These are phyloP conservation scores for Niveomyces coronatus DNA, from an alignment of 2,329 filamentous ascomycete species.

Conservation along the genomic window DNA sequence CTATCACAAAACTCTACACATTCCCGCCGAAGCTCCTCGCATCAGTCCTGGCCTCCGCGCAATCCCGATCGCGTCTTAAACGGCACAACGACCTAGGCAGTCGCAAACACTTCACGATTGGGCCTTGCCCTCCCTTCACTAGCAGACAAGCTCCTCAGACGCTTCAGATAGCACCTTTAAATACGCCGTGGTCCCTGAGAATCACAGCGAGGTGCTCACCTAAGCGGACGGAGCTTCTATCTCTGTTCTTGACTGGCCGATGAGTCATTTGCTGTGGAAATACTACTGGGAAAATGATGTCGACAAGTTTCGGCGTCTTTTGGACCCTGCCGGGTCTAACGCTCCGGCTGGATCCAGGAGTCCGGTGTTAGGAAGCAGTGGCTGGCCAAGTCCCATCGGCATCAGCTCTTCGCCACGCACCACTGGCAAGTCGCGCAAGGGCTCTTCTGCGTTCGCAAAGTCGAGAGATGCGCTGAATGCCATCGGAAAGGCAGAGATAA, in stretches of 20 bases:
- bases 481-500: slow-evolving; percentile 58
- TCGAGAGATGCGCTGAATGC: slow-evolving; percentile 33
- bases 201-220: slow-evolving; percentile 77
- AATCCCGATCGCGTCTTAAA: no score
- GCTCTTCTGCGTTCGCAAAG: slow-evolving; percentile 33
- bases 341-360: slow-evolving; percentile 45
- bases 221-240: slow-evolving; percentile 35
- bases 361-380: slow-evolving; percentile 31
- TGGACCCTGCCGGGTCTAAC: slow-evolving; percentile 60
- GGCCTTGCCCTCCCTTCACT: not conserved
- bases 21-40: no score
- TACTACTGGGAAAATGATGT: slow-evolving; percentile 96
- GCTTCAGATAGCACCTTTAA: slow-evolving; percentile 60
- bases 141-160: slow-evolving; percentile 17
- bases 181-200: slow-evolving; percentile 80
- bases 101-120: no score
- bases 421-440: slow-evolving; percentile 39
- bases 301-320: slow-evolving; percentile 81
- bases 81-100: not conserved
- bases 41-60: no score
- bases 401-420: slow-evolving; percentile 41
- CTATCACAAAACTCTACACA: no score
- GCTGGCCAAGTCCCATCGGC: slow-evolving; percentile 20
- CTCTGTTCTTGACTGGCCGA: slow-evolving; percentile 41
- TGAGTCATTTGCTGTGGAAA: slow-evolving; percentile 97